A percentile compares a stretch with the other conserved stretches of the same genome.
phyloP scores from a whole-genome alignment of 129 eudicot genomes.

The sunflower (Helianthus annuus) region HanXRQr2.0-SUNRISE NC_035442.2:171531381-171531880 shows the following conservation, averaged over 20 bases:
- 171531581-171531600: not conserved
- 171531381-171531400: too few species aligned
- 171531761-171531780: not conserved
- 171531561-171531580: not conserved
- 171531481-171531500: constrained; percentile 35
- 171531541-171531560: too few species aligned
- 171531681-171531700: not conserved
- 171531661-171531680: not conserved
- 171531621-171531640: not conserved
- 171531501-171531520: constrained; percentile 24
- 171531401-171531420: not conserved
- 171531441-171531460: constrained; percentile 16
- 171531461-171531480: constrained; percentile 46
- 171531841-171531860: not conserved
- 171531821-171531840: not conserved
- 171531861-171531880: not conserved
- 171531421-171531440: constrained; percentile 21
- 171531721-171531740: not conserved
- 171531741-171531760: not conserved
- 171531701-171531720: not conserved
- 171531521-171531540: constrained; percentile 19
- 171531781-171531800: not conserved
- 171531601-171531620: not conserved
- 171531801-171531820: not conserved
- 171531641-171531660: not conserved